A percentile compares a stretch with the other conserved stretches of the same genome.
These are phyloP conservation scores for Cornus kousa DNA, from an alignment of 148 eudicot genomes.

Conservation along the genomic window DNA sequence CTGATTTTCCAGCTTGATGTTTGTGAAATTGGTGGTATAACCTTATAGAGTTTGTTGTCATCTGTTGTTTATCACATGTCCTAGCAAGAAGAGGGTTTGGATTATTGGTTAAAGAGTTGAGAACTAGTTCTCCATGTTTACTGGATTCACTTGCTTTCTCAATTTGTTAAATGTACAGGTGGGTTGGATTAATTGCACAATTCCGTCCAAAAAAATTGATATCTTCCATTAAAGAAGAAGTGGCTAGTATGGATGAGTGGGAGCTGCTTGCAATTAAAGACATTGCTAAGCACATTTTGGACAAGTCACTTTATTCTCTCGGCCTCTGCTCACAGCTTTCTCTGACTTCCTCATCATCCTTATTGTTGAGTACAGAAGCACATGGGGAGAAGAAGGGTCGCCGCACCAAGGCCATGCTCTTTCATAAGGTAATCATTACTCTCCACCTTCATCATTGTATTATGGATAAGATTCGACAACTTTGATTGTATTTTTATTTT, in stretches of 20 bases:
- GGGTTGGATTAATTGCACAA: constrained; percentile 73
- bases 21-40: neutral
- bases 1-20: neutral
- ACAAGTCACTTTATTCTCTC: constrained; percentile 65
- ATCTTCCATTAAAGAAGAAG: constrained; percentile 57
- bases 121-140: neutral
- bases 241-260: constrained; percentile 39
- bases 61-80: neutral
- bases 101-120: neutral
- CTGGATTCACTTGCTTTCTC: neutral
- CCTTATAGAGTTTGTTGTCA: neutral
- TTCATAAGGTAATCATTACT: constrained; percentile 56
- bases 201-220: constrained; percentile 76
- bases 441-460: neutral
- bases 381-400: constrained; percentile 58
- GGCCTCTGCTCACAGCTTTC: constrained; percentile 57
- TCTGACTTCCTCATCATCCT: constrained; percentile 44
- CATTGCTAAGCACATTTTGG: constrained; percentile 48
- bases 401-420: constrained; percentile 54
- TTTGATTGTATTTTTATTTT: neutral
- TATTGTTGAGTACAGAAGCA: constrained; percentile 58
- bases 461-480: neutral
- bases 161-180: constrained; percentile 39
- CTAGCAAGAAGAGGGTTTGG: neutral
- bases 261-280: constrained; percentile 48